Evolutionary conservation across 305 asterid species (phyloP), one percentile per base, ranked within the genome.

Genomic region (Caryopteris hybrid): DNA sequence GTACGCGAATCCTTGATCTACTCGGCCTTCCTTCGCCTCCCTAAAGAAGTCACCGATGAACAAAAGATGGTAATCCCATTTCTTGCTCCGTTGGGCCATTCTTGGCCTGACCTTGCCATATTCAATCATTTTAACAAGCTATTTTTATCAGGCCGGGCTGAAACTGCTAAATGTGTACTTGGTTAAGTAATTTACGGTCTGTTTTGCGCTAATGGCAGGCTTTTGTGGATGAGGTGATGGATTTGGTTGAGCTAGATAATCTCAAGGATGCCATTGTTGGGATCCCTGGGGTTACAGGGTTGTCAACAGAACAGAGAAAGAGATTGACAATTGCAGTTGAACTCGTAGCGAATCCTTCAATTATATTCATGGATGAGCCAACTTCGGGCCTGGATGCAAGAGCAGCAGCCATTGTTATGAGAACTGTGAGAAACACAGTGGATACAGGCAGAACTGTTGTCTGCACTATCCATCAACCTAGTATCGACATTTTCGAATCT

Each of bases 391-490:
- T 91, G 36, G 97, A 91, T 73, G 97, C 97, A 29, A 81, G 98
- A 66, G 96, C 96, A 17, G 96, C 96, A 11, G 98, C 96, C 51
- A 89, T 89, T 66, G 95, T 92, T n/a, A 87, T 89, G 96, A 87
- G 98, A 65, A 87, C 96, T 8, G 98, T 92, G 64, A 84, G 98
- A 74, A 91, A 91, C 79, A 91, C 96, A 0, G 96, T 91, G 18
- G 95, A 91, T 70, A 89, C 96, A 1, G 97, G 96, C n/a, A 84
- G 96, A 74, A 91, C 97, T 5, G 96, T 91, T 9, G 96, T 91
- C 9, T 91, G 96, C 79, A 91, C 97, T 1, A 91, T 91, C 39
- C 97, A 89, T 79, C 96, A 91, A 51, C 97, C 97, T n/a, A 88
- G 96, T 74, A 92, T 92, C 10, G 95, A 92, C 48, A 92, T 89